Conservation (phyloP, 139 green algal species). For the Tetradesmus obliquus region DNA sequence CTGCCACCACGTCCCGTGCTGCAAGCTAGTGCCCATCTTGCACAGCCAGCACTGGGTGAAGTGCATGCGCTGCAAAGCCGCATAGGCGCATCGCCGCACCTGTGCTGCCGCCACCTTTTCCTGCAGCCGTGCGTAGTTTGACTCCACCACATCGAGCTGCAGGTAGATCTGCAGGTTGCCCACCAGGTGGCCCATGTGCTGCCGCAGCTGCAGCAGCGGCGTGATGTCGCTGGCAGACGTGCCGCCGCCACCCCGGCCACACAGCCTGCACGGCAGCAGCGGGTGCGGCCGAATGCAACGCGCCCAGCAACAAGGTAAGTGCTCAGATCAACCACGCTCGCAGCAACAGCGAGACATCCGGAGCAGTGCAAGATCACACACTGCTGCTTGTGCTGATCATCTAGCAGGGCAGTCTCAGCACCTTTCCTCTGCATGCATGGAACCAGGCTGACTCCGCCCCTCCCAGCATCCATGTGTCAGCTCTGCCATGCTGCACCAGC, state of each 20-base stretch:
- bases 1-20: not conserved
- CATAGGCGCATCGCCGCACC: conserved; percentile 5
- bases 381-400: no score
- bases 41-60: no score
- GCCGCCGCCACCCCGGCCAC: not conserved
- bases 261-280: conserved; percentile 26
- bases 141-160: conserved; percentile 90
- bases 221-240: not conserved
- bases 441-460: no score
- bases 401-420: no score
- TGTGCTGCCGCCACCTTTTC: conserved; percentile 61
- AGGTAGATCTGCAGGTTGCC: conserved; percentile 89
- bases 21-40: no score
- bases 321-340: not conserved
- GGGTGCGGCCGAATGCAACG: not conserved
- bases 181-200: conserved; percentile 87
- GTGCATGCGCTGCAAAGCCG: no score
- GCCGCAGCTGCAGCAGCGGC: conserved; percentile 75
- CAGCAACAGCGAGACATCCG: not conserved
- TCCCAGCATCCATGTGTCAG: no score
- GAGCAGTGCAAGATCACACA: not conserved
- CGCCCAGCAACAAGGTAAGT: not conserved
- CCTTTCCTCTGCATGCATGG: no score
- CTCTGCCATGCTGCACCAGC: no score
- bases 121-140: conserved; percentile 65